phyloP scores from a whole-genome alignment of 2,329 filamentous ascomycete species.

The Diaporthe capsici region DNA sequence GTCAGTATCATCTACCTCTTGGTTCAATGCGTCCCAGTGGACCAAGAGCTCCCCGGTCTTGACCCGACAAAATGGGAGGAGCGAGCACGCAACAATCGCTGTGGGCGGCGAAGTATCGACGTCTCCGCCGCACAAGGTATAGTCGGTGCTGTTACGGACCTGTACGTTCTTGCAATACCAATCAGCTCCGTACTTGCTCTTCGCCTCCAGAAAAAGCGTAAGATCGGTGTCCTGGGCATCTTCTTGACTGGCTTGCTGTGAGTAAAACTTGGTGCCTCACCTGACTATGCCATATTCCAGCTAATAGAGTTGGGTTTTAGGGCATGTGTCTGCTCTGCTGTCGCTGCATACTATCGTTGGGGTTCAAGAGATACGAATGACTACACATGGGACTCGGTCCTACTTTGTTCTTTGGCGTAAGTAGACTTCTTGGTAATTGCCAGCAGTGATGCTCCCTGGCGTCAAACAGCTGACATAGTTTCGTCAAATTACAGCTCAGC shows the following conservation, averaged over 20 bases:
- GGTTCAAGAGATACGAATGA: not conserved
- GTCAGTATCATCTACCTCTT: not conserved
- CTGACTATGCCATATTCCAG: not conserved
- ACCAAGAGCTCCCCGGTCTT: conserved; percentile 1
- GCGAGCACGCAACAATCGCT: conserved; percentile 6
- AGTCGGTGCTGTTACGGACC: conserved; percentile 9
- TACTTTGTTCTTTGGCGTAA: not conserved
- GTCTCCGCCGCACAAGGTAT: conserved; percentile 17
- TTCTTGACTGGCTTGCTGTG: conserved; percentile 29
- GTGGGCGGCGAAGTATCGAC: not conserved
- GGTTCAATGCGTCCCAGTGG: not conserved
- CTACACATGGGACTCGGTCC: conserved; percentile 12
- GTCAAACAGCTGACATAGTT: not conserved
- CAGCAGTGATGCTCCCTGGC: not conserved
- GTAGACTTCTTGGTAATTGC: not conserved
- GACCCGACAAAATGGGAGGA: conserved; percentile 12
- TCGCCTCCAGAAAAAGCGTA: conserved; percentile 5
- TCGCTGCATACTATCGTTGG: conserved; percentile 17
- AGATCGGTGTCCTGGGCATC: conserved; percentile 11
- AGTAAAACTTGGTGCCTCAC: not conserved
- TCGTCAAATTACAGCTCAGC: not conserved
- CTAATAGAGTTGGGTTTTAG: not conserved
- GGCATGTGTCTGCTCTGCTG: conserved; percentile 7
- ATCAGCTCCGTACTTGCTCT: conserved; percentile 20
- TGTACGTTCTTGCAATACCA: conserved; percentile 21